phyloP scores from a whole-genome alignment of 495 filamentous ascomycete species.

The Talaromyces liani region DNA sequence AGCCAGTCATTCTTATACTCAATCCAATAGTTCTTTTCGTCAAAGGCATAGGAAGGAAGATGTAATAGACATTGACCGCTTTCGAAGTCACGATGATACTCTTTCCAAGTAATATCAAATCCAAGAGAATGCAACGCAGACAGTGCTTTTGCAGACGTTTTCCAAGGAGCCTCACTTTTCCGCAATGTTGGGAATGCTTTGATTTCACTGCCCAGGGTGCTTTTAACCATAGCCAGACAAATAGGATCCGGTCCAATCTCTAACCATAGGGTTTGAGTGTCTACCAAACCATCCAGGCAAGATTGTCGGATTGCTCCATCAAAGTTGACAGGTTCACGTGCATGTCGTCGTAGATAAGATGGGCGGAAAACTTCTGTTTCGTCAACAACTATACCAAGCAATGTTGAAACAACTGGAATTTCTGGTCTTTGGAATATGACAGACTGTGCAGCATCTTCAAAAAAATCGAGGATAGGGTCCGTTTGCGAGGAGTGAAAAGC shows the following conservation, averaged over 20 bases:
- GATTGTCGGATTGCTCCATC: conserved; percentile 52
- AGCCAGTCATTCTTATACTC: conserved; percentile 57
- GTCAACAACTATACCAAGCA: conserved; percentile 44
- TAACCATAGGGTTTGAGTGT: conserved; percentile 39
- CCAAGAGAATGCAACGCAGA: conserved; percentile 50
- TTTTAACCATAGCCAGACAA: conserved; percentile 60
- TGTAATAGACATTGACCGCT: conserved; percentile 46
- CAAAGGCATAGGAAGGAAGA: conserved; percentile 60
- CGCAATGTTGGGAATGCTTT: conserved; percentile 43
- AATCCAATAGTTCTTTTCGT: conserved; percentile 75
- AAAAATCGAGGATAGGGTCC: conserved; percentile 58
- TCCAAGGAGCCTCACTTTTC: conserved; percentile 31
- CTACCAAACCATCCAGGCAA: conserved; percentile 30
- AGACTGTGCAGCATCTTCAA: conserved; percentile 46
- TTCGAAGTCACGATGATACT: conserved; percentile 55
- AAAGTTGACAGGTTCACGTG: conserved; percentile 69
- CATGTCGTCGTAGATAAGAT: conserved; percentile 59
- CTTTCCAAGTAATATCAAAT: conserved; percentile 53
- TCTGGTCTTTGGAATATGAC: conserved; percentile 32
- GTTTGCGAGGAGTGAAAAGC: conserved; percentile 70
- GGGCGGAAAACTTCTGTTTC: conserved; percentile 38
- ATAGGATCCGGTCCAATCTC: conserved; percentile 68
- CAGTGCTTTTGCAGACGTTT: conserved; percentile 43
- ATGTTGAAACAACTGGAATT: conserved; percentile 51
- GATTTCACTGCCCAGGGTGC: conserved; percentile 50